phyloP scores from a whole-genome alignment of 495 filamentous ascomycete genomes.

The Annulohypoxylon nitens region DNA sequence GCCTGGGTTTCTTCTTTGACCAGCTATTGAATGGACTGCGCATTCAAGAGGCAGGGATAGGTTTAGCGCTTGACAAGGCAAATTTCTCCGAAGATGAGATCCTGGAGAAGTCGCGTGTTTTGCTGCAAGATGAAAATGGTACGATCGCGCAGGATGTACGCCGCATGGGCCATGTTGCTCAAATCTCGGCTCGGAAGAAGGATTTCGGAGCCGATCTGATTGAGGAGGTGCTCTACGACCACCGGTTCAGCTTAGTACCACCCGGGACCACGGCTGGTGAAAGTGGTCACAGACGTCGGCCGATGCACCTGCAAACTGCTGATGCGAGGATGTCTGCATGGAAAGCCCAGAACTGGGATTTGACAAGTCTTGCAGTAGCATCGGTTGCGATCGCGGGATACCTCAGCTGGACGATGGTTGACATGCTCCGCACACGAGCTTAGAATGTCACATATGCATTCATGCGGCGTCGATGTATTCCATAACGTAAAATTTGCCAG shows the following conservation, averaged over 20 bases:
- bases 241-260: slow-evolving; percentile 39
- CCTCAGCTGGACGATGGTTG: slow-evolving; percentile 5
- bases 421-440: slow-evolving; percentile 17
- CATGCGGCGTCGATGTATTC: not conserved
- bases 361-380: slow-evolving; percentile 19
- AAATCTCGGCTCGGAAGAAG: slow-evolving; percentile 52
- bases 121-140: slow-evolving; percentile 46
- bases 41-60: slow-evolving; percentile 50
- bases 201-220: slow-evolving; percentile 55
- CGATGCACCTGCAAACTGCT: slow-evolving; percentile 59
- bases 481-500: not conserved
- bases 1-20: slow-evolving; percentile 54
- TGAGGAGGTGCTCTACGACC: slow-evolving; percentile 58
- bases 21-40: slow-evolving; percentile 53
- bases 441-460: not conserved
- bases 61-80: slow-evolving; percentile 50
- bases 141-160: slow-evolving; percentile 43
- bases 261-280: slow-evolving; percentile 18
- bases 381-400: slow-evolving; percentile 19
- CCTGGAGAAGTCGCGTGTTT: slow-evolving; percentile 37
- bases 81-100: slow-evolving; percentile 52
- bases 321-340: slow-evolving; percentile 56
- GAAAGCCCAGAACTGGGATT: slow-evolving; percentile 58
- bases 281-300: slow-evolving; percentile 41
- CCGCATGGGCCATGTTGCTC: slow-evolving; percentile 55